Base-by-base conservation (phyloP, 257 asterid species). In the Jacaranda mimosifolia region DNA sequence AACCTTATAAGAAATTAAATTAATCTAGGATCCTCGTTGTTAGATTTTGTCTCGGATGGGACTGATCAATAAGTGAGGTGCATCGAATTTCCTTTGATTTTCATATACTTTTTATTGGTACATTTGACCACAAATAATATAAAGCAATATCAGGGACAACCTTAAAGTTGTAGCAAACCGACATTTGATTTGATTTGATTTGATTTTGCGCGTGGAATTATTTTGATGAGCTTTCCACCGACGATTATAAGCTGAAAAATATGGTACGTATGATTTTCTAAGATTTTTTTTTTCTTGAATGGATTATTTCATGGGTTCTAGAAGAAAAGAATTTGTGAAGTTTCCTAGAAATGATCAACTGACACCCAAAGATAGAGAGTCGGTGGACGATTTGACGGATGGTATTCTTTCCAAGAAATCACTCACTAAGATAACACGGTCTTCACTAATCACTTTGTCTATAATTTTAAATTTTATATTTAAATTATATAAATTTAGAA, bases 171-270 rank as follows among this genome's bases (percentile, higher is more conserved):
- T 26, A 13, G 38, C 7, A 60, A 60, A 13, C 7, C 32, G 43
- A 60, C 13, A 32, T 60, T 26, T 12, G 45, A 59, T 59, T 32
- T 59, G 65, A 32, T 60, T 26, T 12, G 45, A 59, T 59, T 32
- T 59, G 65, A 60, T 60, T 32, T 21, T 60, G 66, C 66, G 66
- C 66, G 68, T 63, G 68, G 26, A 63, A 11, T 63, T 3, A 38
- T 13, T 63, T 42, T 42, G 6, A 4, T 36, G 42, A 35, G 13
- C 38, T 36, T 38, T 63, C 21, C 42, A 36, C 68, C 63, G 63
- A 57, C 63, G 14, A 0, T 57, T 18, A 0, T 5, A 57, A 26
- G 32, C 32, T 26, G 2, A 26, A 53, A 53, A 8, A 9, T 35
- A 26, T 26, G 32, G 2, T 26, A 26, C 2, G 12, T 38, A 36